Evolutionary conservation across 1,284 basidiomycete genomes (phyloP), one percentile per base, ranked within the genome.

Genomic region (Tranzscheliella williamsii): DNA sequence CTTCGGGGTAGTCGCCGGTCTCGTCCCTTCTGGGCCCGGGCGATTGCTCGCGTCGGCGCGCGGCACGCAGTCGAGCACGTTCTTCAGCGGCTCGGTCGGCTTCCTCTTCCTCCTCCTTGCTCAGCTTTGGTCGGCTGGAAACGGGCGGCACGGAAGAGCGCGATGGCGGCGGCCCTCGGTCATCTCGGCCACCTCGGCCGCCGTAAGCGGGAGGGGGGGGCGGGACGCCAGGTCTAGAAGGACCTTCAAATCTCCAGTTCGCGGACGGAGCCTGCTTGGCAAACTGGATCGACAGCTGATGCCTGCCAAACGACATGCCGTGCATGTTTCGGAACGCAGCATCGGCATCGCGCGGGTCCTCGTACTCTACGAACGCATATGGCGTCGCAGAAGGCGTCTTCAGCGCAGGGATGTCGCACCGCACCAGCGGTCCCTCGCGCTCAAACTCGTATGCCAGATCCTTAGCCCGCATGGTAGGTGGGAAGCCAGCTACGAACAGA

Each of bases 401-500:
- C 16, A 67, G 54, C 8, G 71, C 67, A 9, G 71, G 71, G 24
- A 73, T 73, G 38, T 73, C 71, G 50, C 71, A 73, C 17, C 71
- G 71, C 8, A 73, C 55, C 24, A 73, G 34, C 2, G 61, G 67
- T 5, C 71, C 71, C 53, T 69, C 66, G 15, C 67, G 46, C 43
- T 73, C 71, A 26, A 73, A 73, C 35, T 73, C 69, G 53, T 70
- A 70, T 2, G 69, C 71, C 0, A 73, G 64, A 20, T 73, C 71
- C 43, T 70, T 55, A 26, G 70, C 70, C 13, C 60, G 49, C 64
- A 72, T 72, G 40, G 41, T 46, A 17, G 70, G 58, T 24, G 70
- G 70, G 41, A 72, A 72, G 38, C 66, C 66, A 9, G 60, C 58
- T 5, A 70, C 70, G 24, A 60, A 72, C 32, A 70, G 64, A 0